phyloP scores from a whole-genome alignment of 75 land plant species.

The Sequoia sempervirens region DNA sequence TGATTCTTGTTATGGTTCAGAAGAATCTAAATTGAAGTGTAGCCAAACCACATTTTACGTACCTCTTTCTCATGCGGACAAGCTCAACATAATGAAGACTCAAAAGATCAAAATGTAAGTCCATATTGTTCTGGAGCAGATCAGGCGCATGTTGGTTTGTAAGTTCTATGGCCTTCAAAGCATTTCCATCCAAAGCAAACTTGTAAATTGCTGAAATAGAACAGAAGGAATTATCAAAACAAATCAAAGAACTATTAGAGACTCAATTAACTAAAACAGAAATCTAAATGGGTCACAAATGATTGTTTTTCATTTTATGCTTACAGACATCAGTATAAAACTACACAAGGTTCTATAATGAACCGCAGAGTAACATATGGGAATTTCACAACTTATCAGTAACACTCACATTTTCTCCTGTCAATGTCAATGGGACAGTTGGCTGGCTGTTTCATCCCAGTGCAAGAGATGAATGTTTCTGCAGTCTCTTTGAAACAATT shows the following conservation, averaged over 20 bases:
- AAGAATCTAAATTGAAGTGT: neutral
- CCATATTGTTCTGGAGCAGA: slow-evolving; percentile 68
- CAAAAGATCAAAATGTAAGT: slow-evolving; percentile 91
- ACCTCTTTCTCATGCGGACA: slow-evolving; percentile 77
- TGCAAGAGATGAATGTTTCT: slow-evolving; percentile 70
- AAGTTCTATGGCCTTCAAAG: slow-evolving; percentile 86
- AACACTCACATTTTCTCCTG: slow-evolving; percentile 77
- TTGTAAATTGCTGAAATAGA: slow-evolving; percentile 69
- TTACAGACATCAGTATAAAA: neutral
- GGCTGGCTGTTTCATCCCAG: slow-evolving; percentile 69
- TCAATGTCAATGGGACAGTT: slow-evolving; percentile 79
- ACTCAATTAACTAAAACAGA: neutral
- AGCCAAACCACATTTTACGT: slow-evolving; percentile 13
- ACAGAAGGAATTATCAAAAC: neutral
- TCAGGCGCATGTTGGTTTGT: slow-evolving; percentile 72
- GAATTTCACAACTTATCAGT: neutral
- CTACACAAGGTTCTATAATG: neutral
- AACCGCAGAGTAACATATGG: neutral
- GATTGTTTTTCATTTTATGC: neutral
- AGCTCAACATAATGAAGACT: slow-evolving; percentile 91
- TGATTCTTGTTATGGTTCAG: neutral
- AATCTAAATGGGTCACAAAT: neutral
- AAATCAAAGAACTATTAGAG: neutral
- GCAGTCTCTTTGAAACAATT: slow-evolving; percentile 95
- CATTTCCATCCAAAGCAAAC: slow-evolving; percentile 75